Percentiles rank a stretch among this genome's conserved stretches.
phyloP scores from a whole-genome alignment of 2,329 filamentous ascomycete species.

The Drechslerella stenobrocha region DNA sequence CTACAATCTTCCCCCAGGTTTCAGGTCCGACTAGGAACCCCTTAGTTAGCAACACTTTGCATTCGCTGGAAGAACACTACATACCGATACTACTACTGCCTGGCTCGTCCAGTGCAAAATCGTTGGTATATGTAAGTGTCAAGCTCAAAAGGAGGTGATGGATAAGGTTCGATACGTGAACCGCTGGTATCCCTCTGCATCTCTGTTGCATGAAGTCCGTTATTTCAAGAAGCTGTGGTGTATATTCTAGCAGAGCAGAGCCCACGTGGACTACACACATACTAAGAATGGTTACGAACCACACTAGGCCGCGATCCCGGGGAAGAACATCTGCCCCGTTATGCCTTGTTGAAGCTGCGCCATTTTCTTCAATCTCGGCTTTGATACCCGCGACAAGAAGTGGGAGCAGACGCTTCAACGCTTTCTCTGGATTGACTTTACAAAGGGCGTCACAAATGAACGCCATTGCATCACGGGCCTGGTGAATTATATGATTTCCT shows the following conservation, averaged over 20 bases:
- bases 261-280: constrained; percentile 99
- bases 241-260: constrained; percentile 82
- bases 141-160: constrained; percentile 94
- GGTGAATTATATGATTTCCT: constrained; percentile 90
- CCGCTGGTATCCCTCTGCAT: constrained; percentile 88
- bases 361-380: constrained; percentile 95
- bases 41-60: constrained; percentile 9
- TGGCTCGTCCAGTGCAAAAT: constrained; percentile 86
- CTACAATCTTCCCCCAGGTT: constrained; percentile 81
- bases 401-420: constrained; percentile 84
- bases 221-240: constrained; percentile 84
- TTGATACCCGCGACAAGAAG: constrained; percentile 89
- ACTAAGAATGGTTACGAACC: constrained; percentile 94
- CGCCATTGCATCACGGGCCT: constrained; percentile 95
- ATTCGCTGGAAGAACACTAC: constrained; percentile 3
- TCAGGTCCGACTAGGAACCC: constrained; percentile 57
- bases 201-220: constrained; percentile 95
- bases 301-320: constrained; percentile 86
- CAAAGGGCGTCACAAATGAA: constrained; percentile 96
- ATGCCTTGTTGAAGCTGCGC: constrained; percentile 89
- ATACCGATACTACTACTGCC: constrained; percentile 55
- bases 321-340: constrained; percentile 92
- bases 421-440: constrained; percentile 93
- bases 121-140: constrained; percentile 89
- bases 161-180: constrained; percentile 96